Evolutionary conservation across 129 eudicot genomes (phyloP).

Genomic region (Logfia minima): DNA sequence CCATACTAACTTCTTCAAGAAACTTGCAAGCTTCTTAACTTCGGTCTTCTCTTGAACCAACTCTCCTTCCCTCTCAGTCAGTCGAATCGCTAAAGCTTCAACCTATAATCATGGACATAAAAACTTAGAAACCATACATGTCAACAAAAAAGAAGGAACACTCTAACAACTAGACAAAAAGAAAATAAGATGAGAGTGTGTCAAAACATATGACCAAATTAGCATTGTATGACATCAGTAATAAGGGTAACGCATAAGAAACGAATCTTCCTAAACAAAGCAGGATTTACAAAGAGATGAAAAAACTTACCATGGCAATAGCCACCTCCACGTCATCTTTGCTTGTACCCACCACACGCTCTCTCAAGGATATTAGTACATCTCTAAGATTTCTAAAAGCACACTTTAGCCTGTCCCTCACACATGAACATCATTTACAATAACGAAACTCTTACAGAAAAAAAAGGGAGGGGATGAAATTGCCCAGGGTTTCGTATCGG

Average conservation of each 20-base stretch:
- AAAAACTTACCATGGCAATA: slow-evolving; percentile 68
- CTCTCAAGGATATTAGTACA: slow-evolving; percentile 80
- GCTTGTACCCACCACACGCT: slow-evolving; percentile 75
- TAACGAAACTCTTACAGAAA: background rate
- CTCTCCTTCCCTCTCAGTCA: slow-evolving; percentile 80
- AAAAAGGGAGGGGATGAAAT: no score
- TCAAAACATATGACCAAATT: background rate
- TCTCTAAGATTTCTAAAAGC: slow-evolving; percentile 82
- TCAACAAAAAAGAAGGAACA: background rate
- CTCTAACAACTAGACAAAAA: background rate
- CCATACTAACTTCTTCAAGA: slow-evolving; percentile 57
- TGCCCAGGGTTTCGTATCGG: no score
- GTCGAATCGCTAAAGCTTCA: slow-evolving; percentile 74
- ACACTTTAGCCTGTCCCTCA: slow-evolving; percentile 64
- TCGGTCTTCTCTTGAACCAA: slow-evolving; percentile 68
- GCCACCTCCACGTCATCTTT: slow-evolving; percentile 95
- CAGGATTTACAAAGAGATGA: background rate
- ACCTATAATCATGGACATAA: slow-evolving; percentile 43
- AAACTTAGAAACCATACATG: background rate
- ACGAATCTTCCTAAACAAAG: background rate
- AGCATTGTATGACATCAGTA: background rate
- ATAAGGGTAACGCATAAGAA: background rate
- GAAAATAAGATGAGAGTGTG: background rate
- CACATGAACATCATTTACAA: slow-evolving; percentile 18
- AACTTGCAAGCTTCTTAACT: slow-evolving; percentile 73